Percentiles rank a stretch among this genome's conserved stretches.
These are phyloP conservation scores for Aspergillus costaricaensis DNA, from an alignment of 2,329 filamentous ascomycete species.

Conservation along the genomic window DNA sequence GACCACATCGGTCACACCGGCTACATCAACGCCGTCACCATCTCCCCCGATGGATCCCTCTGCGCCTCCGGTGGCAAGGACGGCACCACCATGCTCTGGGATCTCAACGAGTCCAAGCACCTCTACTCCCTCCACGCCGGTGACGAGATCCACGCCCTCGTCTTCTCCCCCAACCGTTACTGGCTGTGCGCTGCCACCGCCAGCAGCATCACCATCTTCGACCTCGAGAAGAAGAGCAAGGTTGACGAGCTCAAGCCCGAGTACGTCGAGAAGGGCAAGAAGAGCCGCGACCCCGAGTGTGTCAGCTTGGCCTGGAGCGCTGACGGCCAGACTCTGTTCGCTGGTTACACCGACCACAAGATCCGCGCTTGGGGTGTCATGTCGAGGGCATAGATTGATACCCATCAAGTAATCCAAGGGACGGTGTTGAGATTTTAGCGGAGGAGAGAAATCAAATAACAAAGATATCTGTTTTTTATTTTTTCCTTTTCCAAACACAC, in stretches of 20 bases:
- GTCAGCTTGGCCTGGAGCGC: constrained; percentile 96
- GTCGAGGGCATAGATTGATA: constrained; percentile 72
- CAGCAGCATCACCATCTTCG: constrained; percentile 99
- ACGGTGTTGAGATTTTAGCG: constrained; percentile 16
- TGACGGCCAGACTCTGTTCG: constrained; percentile 98
- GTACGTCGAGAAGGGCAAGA: constrained; percentile 94
- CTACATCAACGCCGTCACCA: constrained; percentile 99
- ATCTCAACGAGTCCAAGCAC: constrained; percentile 99
- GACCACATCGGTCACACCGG: constrained; percentile 99
- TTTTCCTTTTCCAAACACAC: constrained; percentile 31
- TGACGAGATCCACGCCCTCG: constrained; percentile 99
- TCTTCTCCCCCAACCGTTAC: constrained; percentile 99
- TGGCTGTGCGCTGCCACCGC: constrained; percentile 99
- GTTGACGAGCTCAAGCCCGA: constrained; percentile 99
- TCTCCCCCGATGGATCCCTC: constrained; percentile 98
- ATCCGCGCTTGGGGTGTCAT: constrained; percentile 98
- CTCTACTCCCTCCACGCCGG: constrained; percentile 99
- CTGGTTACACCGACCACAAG: constrained; percentile 99
- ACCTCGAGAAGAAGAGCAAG: constrained; percentile 99
- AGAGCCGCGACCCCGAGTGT: constrained; percentile 98
- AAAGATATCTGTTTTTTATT: constrained; percentile 22
- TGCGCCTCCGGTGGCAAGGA: constrained; percentile 99
- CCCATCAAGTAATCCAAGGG: not conserved
- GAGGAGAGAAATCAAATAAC: constrained; percentile 24
- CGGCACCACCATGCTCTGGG: constrained; percentile 99